Percentiles rank a stretch among this genome's conserved stretches.
Conservation (phyloP, 2,329 filamentous ascomycete species). For the Exophiala spinifera region DNA sequence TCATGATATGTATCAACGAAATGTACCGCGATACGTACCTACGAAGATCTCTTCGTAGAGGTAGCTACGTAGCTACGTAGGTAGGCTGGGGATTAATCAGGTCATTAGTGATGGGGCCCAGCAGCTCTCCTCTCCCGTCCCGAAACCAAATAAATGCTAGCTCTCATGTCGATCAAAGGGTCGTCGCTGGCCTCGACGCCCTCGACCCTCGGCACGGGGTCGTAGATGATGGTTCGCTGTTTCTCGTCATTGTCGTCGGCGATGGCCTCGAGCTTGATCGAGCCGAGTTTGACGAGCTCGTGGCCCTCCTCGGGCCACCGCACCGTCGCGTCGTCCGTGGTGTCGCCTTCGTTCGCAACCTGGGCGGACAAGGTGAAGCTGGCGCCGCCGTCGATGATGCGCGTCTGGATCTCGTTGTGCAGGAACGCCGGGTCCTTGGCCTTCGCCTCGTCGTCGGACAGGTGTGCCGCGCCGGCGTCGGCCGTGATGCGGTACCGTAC, state of each 20-base stretch:
- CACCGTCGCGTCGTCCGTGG: constrained; percentile 48
- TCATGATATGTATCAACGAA: too few species aligned
- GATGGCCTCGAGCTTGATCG: constrained; percentile 43
- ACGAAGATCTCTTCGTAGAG: too few species aligned
- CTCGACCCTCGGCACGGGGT: constrained; percentile 55
- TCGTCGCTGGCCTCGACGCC: constrained; percentile 54
- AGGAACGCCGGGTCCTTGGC: constrained; percentile 45
- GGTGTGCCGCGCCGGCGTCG: constrained; percentile 40
- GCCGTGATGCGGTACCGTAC: constrained; percentile 53
- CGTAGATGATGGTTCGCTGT: constrained; percentile 56
- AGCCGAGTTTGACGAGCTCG: constrained; percentile 51
- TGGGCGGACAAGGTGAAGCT: constrained; percentile 51
- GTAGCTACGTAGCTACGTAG: too few species aligned
- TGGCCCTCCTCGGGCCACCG: constrained; percentile 53
- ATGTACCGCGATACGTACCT: background rate
- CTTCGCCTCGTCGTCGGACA: constrained; percentile 40
- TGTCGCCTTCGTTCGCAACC: constrained; percentile 49
- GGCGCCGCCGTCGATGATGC: constrained; percentile 37
- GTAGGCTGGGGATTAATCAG: too few species aligned
- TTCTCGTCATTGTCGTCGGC: constrained; percentile 39
- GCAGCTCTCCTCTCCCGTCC: constrained; percentile 53
- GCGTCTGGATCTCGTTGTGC: constrained; percentile 46
- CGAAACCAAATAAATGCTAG: constrained; percentile 55
- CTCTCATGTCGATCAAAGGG: constrained; percentile 56
- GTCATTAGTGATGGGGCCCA: constrained; percentile 18